A percentile compares a stretch with the other conserved stretches of the same genome.
These are phyloP conservation scores for Aspergillus glaucus DNA, from an alignment of 2,329 filamentous ascomycete genomes.

Conservation along the genomic window DNA sequence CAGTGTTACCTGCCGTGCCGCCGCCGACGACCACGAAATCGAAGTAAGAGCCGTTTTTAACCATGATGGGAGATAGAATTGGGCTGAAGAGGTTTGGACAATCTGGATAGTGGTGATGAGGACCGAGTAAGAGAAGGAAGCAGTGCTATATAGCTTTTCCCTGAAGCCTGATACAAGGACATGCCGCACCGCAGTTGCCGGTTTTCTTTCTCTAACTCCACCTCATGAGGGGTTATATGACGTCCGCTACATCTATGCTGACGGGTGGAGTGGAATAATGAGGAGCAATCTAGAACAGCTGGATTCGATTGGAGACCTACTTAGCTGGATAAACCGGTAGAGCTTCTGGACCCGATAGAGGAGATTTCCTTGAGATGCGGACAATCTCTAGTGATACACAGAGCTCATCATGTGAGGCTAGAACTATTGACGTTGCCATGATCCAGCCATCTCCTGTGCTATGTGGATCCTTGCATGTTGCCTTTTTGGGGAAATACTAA, in stretches of 20 bases:
- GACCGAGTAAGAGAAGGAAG: neutral
- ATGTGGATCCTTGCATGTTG: too few species aligned
- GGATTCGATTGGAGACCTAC: too few species aligned
- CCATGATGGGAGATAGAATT: neutral
- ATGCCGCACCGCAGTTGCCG: neutral
- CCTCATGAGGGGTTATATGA: neutral
- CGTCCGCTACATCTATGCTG: neutral
- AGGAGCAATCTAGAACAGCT: too few species aligned
- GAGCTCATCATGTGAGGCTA: too few species aligned
- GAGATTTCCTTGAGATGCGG: too few species aligned
- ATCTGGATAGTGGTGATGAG: neutral
- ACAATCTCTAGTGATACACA: too few species aligned
- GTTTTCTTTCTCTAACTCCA: neutral
- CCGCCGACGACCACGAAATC: constrained; percentile 25
- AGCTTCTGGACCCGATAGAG: too few species aligned
- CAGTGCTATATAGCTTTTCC: too few species aligned
- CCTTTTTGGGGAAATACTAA: neutral
- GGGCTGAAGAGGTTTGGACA: neutral
- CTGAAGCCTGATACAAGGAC: neutral
- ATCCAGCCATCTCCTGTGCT: too few species aligned
- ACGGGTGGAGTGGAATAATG: too few species aligned
- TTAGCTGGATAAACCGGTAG: too few species aligned
- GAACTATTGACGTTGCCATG: too few species aligned
- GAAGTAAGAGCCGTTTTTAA: constrained; percentile 10
- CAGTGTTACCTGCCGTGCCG: constrained; percentile 44